phyloP scores from a whole-genome alignment of 306 rosid genomes.

The Malus sieversii region DNA sequence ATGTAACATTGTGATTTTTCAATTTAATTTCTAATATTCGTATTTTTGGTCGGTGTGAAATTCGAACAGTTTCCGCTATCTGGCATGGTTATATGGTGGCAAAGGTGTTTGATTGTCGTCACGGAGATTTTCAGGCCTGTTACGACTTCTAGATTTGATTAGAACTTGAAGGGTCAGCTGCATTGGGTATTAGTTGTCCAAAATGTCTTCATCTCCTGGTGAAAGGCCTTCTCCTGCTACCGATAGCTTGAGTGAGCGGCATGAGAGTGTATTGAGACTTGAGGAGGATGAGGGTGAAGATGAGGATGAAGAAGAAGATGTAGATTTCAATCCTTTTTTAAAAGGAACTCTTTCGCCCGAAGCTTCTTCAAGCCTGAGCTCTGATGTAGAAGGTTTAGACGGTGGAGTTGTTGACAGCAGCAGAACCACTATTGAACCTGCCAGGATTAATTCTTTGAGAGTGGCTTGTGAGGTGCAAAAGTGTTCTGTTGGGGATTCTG shows the following conservation, averaged over 20 bases:
- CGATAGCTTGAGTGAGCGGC: slow-evolving; percentile 6
- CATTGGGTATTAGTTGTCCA: slow-evolving; percentile 10
- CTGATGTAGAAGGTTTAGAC: slow-evolving; percentile 68
- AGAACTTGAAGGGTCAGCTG: slow-evolving; percentile 3
- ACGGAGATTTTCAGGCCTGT: background rate
- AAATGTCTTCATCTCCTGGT: slow-evolving; percentile 37
- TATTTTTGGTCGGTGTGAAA: background rate
- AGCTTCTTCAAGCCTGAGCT: slow-evolving; percentile 88
- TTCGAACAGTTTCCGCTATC: slow-evolving; percentile 5
- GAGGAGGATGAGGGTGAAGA: slow-evolving; percentile 39
- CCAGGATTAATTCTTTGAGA: slow-evolving; percentile 24
- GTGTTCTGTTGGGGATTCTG: slow-evolving; percentile 29
- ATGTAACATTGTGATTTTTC: background rate
- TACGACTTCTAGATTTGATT: slow-evolving; percentile 3
- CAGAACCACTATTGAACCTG: background rate
- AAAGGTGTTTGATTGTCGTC: slow-evolving; percentile 12
- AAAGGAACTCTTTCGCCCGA: slow-evolving; percentile 62
- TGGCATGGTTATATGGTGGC: slow-evolving; percentile 28
- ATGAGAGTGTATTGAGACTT: slow-evolving; percentile 30
- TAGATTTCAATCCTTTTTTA: slow-evolving; percentile 69
- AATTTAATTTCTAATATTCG: background rate
- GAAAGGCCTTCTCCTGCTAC: slow-evolving; percentile 11
- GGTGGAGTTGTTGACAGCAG: slow-evolving; percentile 39
- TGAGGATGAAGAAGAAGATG: slow-evolving; percentile 70
- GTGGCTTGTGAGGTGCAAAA: slow-evolving; percentile 13